These are phyloP conservation scores for Neurospora sp. DNA, from an alignment of 495 filamentous ascomycete species.

Conservation along the genomic window DNA sequence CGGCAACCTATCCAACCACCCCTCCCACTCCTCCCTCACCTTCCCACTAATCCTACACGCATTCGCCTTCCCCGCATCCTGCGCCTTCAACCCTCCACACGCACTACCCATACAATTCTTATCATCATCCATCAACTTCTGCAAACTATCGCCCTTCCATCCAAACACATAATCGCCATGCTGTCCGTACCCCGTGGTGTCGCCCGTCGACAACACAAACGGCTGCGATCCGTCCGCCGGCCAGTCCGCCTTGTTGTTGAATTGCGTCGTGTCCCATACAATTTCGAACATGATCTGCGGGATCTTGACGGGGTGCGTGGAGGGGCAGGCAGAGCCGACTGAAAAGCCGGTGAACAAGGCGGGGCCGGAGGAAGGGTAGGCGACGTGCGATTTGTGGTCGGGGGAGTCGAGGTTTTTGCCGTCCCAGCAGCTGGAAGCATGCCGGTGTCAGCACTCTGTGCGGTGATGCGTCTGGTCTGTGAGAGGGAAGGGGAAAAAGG, in stretches of 20 bases:
- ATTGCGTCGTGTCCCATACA: constrained; percentile 11
- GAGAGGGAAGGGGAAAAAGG: constrained; percentile 23
- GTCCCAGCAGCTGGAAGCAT: constrained; percentile 38
- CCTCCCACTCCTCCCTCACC: constrained; percentile 30
- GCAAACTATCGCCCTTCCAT: constrained; percentile 10
- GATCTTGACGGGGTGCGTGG: constrained; percentile 10
- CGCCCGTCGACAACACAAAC: constrained; percentile 4
- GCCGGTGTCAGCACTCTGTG: too few species aligned
- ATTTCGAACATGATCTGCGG: constrained; percentile 13
- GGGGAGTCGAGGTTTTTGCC: constrained; percentile 47
- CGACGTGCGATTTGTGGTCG: constrained; percentile 54
- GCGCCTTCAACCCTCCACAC: constrained; percentile 27
- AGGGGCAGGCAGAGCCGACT: constrained; percentile 2
- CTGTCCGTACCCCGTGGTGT: constrained; percentile 9
- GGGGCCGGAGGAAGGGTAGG: constrained; percentile 42
- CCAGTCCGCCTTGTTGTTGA: constrained; percentile 12
- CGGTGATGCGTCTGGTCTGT: too few species aligned
- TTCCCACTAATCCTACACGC: constrained; percentile 27
- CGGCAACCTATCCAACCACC: constrained; percentile 17
- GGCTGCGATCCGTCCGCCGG: constrained; percentile 5
- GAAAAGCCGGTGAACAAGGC: constrained; percentile 11
- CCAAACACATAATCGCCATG: constrained; percentile 11
- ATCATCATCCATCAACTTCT: constrained; percentile 10
- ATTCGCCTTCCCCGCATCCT: constrained; percentile 27
- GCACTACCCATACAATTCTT: constrained; percentile 20